These are phyloP conservation scores for Ceratocystis smalleyi DNA, from an alignment of 2,329 filamentous ascomycete species.

Conservation along the genomic window DNA sequence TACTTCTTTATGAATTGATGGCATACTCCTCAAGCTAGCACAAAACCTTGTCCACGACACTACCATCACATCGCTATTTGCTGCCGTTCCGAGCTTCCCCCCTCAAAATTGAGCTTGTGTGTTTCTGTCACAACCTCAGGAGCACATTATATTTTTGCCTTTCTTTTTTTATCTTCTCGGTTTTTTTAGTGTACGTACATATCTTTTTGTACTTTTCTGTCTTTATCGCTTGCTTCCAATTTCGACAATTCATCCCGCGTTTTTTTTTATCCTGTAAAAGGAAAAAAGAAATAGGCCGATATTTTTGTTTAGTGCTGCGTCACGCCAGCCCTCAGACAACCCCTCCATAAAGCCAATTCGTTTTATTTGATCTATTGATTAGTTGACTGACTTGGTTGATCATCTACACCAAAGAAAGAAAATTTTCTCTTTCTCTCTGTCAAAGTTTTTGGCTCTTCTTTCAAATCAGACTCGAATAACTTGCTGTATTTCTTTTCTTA, in stretches of 20 bases:
- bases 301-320: conserved; percentile 4
- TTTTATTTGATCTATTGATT: not conserved
- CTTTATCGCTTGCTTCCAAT: not conserved
- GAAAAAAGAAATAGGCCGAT: not conserved
- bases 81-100: not conserved
- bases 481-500: not conserved
- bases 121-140: not conserved
- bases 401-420: not conserved
- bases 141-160: not conserved
- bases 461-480: not conserved
- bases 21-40: not conserved
- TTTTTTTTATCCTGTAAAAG: not conserved
- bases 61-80: not conserved
- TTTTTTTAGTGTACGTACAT: not conserved
- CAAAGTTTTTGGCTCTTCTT: not conserved
- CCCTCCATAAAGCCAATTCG: not conserved
- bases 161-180: not conserved
- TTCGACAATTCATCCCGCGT: not conserved
- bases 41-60: not conserved
- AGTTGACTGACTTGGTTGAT: not conserved
- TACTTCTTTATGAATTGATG: not conserved
- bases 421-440: not conserved
- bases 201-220: not conserved
- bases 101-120: not conserved
- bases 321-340: conserved; percentile 5